Percentiles rank a stretch among this genome's conserved stretches.
Evolutionary conservation across 306 rosid genomes (phyloP).

Genomic region (Cicer arietinum): DNA sequence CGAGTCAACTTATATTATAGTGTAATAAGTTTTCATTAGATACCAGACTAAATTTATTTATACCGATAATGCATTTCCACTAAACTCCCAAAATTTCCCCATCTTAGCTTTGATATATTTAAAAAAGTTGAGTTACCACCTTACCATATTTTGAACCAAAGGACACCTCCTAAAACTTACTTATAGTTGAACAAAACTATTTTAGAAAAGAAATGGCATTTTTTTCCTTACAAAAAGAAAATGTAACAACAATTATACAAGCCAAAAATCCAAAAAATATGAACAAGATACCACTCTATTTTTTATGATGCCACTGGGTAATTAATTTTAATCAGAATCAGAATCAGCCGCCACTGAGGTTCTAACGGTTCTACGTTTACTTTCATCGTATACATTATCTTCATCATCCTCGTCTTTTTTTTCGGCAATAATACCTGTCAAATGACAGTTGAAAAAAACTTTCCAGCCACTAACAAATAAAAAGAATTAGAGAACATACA

Average conservation of each 20-base stretch:
- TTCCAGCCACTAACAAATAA: constrained; percentile 8
- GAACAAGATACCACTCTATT: constrained; percentile 32
- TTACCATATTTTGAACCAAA: not conserved
- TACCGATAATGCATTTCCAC: too few species aligned
- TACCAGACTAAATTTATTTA: too few species aligned
- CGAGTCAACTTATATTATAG: too few species aligned
- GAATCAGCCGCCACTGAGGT: constrained; percentile 67
- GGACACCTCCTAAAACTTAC: not conserved
- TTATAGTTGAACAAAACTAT: not conserved
- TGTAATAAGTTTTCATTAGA: too few species aligned
- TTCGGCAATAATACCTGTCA: constrained; percentile 74
- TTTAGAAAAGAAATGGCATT: not conserved
- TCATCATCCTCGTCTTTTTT: constrained; percentile 66
- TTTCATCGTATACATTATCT: constrained; percentile 58
- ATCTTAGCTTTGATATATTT: not conserved
- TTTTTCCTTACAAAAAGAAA: not conserved
- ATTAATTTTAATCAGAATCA: constrained; percentile 67
- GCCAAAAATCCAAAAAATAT: constrained; percentile 39
- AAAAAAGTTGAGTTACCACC: not conserved
- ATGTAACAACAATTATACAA: constrained; percentile 39
- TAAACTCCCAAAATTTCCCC: not conserved
- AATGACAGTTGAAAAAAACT: constrained; percentile 43
- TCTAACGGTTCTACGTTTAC: constrained; percentile 61
- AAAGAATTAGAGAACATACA: constrained; percentile 28
- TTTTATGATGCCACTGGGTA: constrained; percentile 15